These are phyloP conservation scores for Mycena albidolilacea DNA, from an alignment of 768 basidiomycete genomes.

Conservation along the genomic window DNA sequence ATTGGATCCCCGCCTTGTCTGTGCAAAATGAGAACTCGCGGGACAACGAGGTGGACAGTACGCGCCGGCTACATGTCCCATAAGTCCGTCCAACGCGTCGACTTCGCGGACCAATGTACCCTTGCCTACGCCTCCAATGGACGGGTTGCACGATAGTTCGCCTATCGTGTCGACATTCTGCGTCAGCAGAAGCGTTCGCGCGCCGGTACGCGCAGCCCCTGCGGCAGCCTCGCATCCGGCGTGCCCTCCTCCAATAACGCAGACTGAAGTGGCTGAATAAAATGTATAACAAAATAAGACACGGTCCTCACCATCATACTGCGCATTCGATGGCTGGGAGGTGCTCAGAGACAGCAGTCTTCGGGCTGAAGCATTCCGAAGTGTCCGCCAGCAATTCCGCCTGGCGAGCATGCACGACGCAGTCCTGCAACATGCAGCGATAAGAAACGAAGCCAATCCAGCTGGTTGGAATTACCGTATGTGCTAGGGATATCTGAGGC, in stretches of 20 bases:
- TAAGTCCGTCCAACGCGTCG: conserved; percentile 91
- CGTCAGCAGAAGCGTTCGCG: conserved; percentile 85
- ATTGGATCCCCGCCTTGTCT: conserved; percentile 94
- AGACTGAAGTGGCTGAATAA: conserved; percentile 59
- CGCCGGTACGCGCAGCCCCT: conserved; percentile 87
- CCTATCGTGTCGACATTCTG: conserved; percentile 88
- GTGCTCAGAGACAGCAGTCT: conserved; percentile 19
- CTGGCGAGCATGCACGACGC: conserved; percentile 31
- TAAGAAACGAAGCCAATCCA: neutral
- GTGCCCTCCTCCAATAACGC: conserved; percentile 93
- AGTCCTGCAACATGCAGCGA: neutral
- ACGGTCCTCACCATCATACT: conserved; percentile 38
- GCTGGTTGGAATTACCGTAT: neutral
- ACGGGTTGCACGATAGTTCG: conserved; percentile 91
- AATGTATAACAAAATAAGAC: neutral
- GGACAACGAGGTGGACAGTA: conserved; percentile 7
- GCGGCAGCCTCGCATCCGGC: conserved; percentile 95
- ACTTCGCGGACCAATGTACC: conserved; percentile 93
- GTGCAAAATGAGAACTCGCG: conserved; percentile 1
- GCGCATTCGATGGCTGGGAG: conserved; percentile 1
- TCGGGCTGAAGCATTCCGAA: conserved; percentile 18
- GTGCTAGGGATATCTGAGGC: neutral
- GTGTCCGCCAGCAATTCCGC: conserved; percentile 29
- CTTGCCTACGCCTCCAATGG: conserved; percentile 93
- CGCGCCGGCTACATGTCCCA: conserved; percentile 86